Conservation (phyloP, 1,284 basidiomycete species). For the Athelia psychrophila region DNA sequence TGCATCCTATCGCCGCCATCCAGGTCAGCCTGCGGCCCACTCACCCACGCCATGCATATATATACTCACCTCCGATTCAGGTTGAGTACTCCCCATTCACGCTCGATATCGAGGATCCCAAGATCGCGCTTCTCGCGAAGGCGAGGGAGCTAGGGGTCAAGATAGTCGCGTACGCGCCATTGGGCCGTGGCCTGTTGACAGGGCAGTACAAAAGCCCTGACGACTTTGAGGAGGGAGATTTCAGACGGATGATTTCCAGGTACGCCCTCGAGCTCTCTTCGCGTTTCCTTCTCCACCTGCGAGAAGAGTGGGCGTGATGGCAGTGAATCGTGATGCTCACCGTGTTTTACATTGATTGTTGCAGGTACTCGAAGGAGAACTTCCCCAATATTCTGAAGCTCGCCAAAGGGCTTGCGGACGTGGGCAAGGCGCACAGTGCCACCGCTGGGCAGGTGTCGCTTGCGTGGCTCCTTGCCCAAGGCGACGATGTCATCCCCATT, state of each 20-base stretch:
- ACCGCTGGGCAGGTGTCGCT: conserved; percentile 56
- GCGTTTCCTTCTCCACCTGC: neutral
- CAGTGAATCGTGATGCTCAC: neutral
- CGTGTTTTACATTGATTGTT: neutral
- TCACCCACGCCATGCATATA: too few species aligned
- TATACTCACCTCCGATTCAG: too few species aligned
- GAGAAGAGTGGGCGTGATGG: too few species aligned
- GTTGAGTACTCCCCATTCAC: conserved; percentile 52
- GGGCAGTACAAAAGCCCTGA: conserved; percentile 38
- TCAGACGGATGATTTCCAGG: conserved; percentile 28
- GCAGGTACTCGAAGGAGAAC: conserved; percentile 43
- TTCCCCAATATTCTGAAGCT: conserved; percentile 57
- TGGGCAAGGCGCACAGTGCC: conserved; percentile 43
- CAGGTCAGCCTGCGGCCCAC: too few species aligned
- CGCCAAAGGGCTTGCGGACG: conserved; percentile 39
- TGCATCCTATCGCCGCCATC: conserved; percentile 46
- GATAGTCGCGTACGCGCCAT: conserved; percentile 43
- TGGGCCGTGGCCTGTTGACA: conserved; percentile 40
- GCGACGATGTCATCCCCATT: conserved; percentile 50
- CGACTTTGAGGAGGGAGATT: conserved; percentile 45
- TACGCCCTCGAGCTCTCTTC: conserved; percentile 20
- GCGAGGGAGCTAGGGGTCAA: conserved; percentile 33
- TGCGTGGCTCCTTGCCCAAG: conserved; percentile 60
- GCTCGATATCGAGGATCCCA: conserved; percentile 38
- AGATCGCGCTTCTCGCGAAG: conserved; percentile 33